Evolutionary conservation across 352 stramenopile species (phyloP).

Genomic region (Globisporangium parvum): DNA sequence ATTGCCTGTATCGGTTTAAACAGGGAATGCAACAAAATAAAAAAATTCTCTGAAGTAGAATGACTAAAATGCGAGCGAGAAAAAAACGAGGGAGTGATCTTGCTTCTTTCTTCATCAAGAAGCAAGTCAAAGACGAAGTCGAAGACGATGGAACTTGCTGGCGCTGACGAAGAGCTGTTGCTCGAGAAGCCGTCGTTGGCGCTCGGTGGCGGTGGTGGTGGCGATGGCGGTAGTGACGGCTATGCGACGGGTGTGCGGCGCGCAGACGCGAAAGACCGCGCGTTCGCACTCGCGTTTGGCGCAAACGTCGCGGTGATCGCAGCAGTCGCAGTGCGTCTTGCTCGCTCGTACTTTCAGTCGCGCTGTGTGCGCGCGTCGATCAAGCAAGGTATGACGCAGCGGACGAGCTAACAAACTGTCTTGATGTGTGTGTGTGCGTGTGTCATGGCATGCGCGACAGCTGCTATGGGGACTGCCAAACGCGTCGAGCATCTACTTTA

Average conservation of each 20-base stretch:
- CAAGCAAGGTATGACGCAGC: too few species aligned
- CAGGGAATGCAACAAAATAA: too few species aligned
- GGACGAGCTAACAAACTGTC: too few species aligned
- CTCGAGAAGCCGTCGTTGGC: not conserved
- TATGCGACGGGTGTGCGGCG: slow-evolving; percentile 13
- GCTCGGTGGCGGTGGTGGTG: not conserved
- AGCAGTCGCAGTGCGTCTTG: slow-evolving; percentile 45
- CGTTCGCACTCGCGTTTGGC: slow-evolving; percentile 61
- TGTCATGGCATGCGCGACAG: slow-evolving; percentile 20
- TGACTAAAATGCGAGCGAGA: not conserved
- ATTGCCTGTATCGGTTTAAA: too few species aligned
- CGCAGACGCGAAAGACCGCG: slow-evolving; percentile 54
- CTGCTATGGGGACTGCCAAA: slow-evolving; percentile 71
- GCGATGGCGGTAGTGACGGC: not conserved
- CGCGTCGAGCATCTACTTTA: slow-evolving; percentile 74
- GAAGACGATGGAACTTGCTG: not conserved
- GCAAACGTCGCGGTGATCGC: slow-evolving; percentile 48
- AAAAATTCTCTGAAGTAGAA: too few species aligned
- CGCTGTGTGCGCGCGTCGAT: not conserved
- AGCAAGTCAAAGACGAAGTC: too few species aligned
- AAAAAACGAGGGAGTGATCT: too few species aligned
- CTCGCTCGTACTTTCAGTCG: not conserved
- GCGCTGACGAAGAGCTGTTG: slow-evolving; percentile 1
- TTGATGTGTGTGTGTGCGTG: not conserved
- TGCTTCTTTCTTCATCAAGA: too few species aligned